phyloP scores from a whole-genome alignment of 805 yeast species.

The Cyberlindnera maclurae region DNA sequence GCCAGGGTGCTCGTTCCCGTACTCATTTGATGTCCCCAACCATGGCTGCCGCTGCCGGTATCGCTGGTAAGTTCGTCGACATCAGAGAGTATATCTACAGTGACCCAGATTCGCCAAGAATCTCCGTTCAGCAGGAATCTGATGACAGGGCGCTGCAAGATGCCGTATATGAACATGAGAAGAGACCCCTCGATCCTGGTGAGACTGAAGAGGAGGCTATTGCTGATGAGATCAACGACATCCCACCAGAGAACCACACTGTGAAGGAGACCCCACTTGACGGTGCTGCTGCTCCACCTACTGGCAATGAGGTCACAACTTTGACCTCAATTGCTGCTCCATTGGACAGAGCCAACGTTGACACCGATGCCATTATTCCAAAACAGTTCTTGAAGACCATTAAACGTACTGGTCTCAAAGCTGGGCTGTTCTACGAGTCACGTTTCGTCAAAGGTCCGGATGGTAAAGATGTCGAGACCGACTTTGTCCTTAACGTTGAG shows the following conservation, averaged over 20 bases:
- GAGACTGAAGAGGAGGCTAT: conserved; percentile 41
- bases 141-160: conserved; percentile 56
- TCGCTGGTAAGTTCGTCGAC: conserved; percentile 84
- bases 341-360: conserved; percentile 88
- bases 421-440: conserved; percentile 87
- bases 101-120: conserved; percentile 52
- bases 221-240: conserved; percentile 54
- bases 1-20: conserved; percentile 95
- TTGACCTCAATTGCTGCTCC: conserved; percentile 91
- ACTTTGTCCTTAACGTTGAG: conserved; percentile 78
- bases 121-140: conserved; percentile 38
- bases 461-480: conserved; percentile 78
- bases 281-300: conserved; percentile 33
- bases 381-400: conserved; percentile 97
- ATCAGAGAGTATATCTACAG: conserved; percentile 73
- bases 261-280: conserved; percentile 30
- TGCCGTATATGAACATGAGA: conserved; percentile 68
- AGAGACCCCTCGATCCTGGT: conserved; percentile 49
- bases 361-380: conserved; percentile 98
- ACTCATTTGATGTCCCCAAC: conserved; percentile 98
- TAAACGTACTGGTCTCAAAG: conserved; percentile 88
- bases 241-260: conserved; percentile 46
- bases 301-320: conserved; percentile 69
- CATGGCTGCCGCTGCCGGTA: conserved; percentile 99
- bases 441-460: conserved; percentile 64